Evolutionary conservation across 1,284 basidiomycete genomes (phyloP), one percentile per base, ranked within the genome.

Genomic region (Takashimella koratensis): DNA sequence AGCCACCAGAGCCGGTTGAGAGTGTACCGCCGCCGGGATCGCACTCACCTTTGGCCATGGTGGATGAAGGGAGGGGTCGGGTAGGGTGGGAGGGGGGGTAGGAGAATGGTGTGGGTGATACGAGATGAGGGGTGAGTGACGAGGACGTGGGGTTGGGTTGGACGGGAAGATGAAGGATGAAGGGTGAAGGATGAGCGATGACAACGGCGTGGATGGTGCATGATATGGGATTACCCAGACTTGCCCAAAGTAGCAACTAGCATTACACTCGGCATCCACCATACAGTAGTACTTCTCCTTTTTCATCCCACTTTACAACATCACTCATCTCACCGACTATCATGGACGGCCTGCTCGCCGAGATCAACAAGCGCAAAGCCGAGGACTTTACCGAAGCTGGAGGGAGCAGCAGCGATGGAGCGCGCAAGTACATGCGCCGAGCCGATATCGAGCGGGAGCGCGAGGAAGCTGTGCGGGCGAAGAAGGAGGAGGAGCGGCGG

Each of bases 291-390:
- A n/a, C n/a, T n/a, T n/a, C n/a, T n/a, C n/a, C n/a, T n/a, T n/a
- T n/a, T n/a, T n/a, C n/a, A n/a, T n/a, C n/a, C n/a, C n/a, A n/a
- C n/a, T n/a, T n/a, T n/a, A n/a, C n/a, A n/a, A n/a, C n/a, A n/a
- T n/a, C n/a, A n/a, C n/a, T n/a, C n/a, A n/a, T n/a, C n/a, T n/a
- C n/a, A n/a, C n/a, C 42, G 44, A 27, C 27, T 45, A 63, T n/a
- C 36, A 76, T 76, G 74, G 69, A 76, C 56, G 67, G 64, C 24
- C 68, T 76, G 13, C 62, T 76, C 13, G 70, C 90, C 52, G 90
- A 95, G 76, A 88, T 98, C 59, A 86, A 85, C 21, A 96, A 97
- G 76, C 86, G 92, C 65, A 95, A 94, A 71, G 79, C 82, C 3
- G 77, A 84, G 80, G 78, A 23, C 88, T 45, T 57, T 42, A 16